Evolutionary conservation across 2,329 filamentous ascomycete genomes (phyloP).

Genomic region (Arthrobotrys iridis): DNA sequence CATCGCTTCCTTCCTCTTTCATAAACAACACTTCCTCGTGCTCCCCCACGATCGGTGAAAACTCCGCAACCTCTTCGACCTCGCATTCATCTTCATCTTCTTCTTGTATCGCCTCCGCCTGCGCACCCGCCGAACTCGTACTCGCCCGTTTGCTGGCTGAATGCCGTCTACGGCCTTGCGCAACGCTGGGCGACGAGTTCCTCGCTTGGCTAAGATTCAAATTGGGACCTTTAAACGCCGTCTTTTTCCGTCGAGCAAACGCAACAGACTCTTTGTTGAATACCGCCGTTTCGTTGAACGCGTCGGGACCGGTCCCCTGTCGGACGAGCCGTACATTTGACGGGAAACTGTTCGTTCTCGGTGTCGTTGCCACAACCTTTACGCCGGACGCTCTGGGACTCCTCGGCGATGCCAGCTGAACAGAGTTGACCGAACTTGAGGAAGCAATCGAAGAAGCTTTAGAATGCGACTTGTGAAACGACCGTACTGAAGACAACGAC

Average conservation of each 20-base stretch:
- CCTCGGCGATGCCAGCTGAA: constrained; percentile 71
- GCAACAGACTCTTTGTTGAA: constrained; percentile 71
- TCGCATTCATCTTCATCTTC: constrained; percentile 71
- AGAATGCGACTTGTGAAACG: constrained; percentile 89
- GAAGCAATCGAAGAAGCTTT: constrained; percentile 89
- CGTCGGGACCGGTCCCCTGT: constrained; percentile 61
- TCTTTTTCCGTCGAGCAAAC: constrained; percentile 83
- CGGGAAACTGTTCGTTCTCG: constrained; percentile 75
- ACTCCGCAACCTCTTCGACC: constrained; percentile 60
- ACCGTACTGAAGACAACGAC: constrained; percentile 90
- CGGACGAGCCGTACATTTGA: constrained; percentile 86
- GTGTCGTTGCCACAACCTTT: constrained; percentile 90
- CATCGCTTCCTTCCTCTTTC: constrained; percentile 44
- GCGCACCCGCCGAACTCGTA: constrained; percentile 56
- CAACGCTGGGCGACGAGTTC: constrained; percentile 68
- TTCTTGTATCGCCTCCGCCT: constrained; percentile 58
- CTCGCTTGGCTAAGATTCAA: constrained; percentile 66
- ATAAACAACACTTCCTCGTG: constrained; percentile 54
- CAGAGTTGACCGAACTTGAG: constrained; percentile 75
- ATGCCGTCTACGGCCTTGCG: constrained; percentile 67
- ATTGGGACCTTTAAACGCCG: constrained; percentile 82
- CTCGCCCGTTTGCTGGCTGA: constrained; percentile 59
- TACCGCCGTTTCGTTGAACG: constrained; percentile 61
- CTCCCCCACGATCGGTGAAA: constrained; percentile 55
- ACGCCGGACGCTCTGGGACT: constrained; percentile 92